Percentiles rank a stretch among this genome's conserved stretches.
Evolutionary conservation across 2,329 filamentous ascomycete species (phyloP).

Genomic region (Pseudomassariella vexata): DNA sequence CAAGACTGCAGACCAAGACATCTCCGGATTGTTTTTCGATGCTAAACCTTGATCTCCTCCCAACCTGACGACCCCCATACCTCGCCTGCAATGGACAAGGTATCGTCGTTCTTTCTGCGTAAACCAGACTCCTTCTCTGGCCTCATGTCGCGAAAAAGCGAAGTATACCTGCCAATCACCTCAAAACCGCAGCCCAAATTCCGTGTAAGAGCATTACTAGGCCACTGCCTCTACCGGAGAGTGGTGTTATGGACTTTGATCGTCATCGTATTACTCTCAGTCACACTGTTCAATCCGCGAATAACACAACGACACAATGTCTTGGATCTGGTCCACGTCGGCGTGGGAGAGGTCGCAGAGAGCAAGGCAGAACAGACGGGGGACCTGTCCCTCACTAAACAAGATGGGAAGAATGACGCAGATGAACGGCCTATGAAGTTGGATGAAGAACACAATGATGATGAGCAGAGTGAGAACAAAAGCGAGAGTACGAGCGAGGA

Average conservation of each 20-base stretch:
- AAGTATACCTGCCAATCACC: conserved; percentile 22
- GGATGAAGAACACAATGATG: conserved; percentile 4
- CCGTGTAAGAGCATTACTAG: conserved; percentile 38
- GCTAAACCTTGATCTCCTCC: conserved; percentile 1
- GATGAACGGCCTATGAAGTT: conserved; percentile 6
- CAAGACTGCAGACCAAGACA: not conserved
- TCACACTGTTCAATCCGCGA: conserved; percentile 31
- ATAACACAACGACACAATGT: conserved; percentile 19
- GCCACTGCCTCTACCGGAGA: conserved; percentile 46
- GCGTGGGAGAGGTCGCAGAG: conserved; percentile 10
- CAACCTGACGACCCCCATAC: not conserved
- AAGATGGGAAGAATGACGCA: too few relatives aligned
- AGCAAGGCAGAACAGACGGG: conserved; percentile 5
- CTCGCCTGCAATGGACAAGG: conserved; percentile 15
- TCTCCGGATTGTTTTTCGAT: conserved; percentile 1
- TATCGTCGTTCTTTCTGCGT: conserved; percentile 18
- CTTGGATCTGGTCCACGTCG: conserved; percentile 20
- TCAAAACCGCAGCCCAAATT: conserved; percentile 30
- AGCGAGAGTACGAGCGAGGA: too few relatives aligned
- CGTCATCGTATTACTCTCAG: conserved; percentile 32
- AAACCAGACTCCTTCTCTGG: conserved; percentile 13
- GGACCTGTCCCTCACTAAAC: conserved; percentile 10
- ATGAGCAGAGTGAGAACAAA: too few relatives aligned
- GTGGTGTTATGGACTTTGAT: conserved; percentile 45
- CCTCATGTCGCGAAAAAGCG: conserved; percentile 14